phyloP scores from a whole-genome alignment of 2,329 filamentous ascomycete species.

The Bipolaris oryzae region DNA sequence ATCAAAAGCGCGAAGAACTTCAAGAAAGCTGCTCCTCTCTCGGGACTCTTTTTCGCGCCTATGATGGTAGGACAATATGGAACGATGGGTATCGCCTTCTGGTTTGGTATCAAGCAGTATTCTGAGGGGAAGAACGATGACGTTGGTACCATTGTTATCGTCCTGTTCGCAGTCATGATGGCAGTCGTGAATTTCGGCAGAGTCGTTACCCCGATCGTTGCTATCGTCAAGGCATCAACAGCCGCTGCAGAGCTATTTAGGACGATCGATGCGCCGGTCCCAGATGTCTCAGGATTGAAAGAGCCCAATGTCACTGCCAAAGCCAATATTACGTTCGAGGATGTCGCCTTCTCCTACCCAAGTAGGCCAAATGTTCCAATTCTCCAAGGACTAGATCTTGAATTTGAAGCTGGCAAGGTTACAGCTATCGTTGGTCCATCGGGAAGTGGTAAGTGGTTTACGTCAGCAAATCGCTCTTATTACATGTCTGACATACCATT shows the following conservation, averaged over 20 bases:
- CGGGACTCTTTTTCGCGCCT: constrained; percentile 45
- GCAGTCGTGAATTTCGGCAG: constrained; percentile 43
- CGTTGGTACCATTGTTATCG: constrained; percentile 45
- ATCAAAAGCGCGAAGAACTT: constrained; percentile 37
- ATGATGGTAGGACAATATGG: constrained; percentile 46
- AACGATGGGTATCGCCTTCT: constrained; percentile 48
- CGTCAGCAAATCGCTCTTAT: neutral
- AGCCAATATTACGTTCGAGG: constrained; percentile 42
- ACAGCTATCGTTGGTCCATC: constrained; percentile 77
- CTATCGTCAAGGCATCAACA: constrained; percentile 43
- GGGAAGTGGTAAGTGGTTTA: constrained; percentile 10
- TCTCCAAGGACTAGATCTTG: constrained; percentile 63
- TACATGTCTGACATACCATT: neutral
- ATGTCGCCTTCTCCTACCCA: constrained; percentile 49
- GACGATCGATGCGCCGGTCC: constrained; percentile 44
- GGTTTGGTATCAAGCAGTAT: constrained; percentile 48
- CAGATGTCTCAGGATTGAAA: constrained; percentile 38
- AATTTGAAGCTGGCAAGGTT: constrained; percentile 67
- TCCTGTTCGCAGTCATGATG: constrained; percentile 50
- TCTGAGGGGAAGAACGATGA: constrained; percentile 36
- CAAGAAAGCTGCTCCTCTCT: constrained; percentile 36
- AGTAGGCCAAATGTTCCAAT: constrained; percentile 67
- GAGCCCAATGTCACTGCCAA: constrained; percentile 45
- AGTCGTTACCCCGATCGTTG: constrained; percentile 40
- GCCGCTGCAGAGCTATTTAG: constrained; percentile 46